Evolutionary conservation across 768 basidiomycete species (phyloP).

Genomic region (Russula compacta): DNA sequence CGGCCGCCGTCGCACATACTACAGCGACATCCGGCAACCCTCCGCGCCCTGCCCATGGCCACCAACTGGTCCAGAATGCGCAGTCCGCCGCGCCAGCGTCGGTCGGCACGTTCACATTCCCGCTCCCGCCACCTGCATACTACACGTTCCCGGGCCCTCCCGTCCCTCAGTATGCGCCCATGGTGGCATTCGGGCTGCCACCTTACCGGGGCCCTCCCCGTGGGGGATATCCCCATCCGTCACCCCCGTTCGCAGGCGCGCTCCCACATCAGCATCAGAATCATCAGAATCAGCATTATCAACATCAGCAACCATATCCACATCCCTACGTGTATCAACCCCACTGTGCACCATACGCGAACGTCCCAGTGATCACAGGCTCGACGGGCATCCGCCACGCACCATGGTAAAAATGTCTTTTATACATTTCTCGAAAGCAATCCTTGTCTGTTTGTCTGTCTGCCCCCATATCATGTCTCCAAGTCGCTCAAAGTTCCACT

Average conservation of each 20-base stretch:
- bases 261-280: background rate
- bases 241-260: background rate
- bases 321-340: slow-evolving; percentile 4
- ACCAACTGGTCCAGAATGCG: background rate
- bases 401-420: slow-evolving; percentile 2
- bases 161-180: background rate
- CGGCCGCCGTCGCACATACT: background rate
- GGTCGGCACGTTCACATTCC: slow-evolving; percentile 19
- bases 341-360: background rate
- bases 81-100: slow-evolving; percentile 10
- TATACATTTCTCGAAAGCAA: background rate
- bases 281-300: background rate
- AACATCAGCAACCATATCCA: background rate
- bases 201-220: slow-evolving; percentile 3
- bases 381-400: slow-evolving; percentile 18
- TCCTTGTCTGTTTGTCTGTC: background rate
- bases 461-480: background rate
- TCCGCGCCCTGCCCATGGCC: background rate
- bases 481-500: slow-evolving; percentile 8
- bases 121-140: slow-evolving; percentile 17
- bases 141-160: background rate
- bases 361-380: slow-evolving; percentile 10
- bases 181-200: background rate
- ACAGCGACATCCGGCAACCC: background rate
- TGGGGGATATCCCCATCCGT: background rate